Evolutionary conservation across 116 monocot species (phyloP).

Genomic region (Papilionanthe hybrid): DNA sequence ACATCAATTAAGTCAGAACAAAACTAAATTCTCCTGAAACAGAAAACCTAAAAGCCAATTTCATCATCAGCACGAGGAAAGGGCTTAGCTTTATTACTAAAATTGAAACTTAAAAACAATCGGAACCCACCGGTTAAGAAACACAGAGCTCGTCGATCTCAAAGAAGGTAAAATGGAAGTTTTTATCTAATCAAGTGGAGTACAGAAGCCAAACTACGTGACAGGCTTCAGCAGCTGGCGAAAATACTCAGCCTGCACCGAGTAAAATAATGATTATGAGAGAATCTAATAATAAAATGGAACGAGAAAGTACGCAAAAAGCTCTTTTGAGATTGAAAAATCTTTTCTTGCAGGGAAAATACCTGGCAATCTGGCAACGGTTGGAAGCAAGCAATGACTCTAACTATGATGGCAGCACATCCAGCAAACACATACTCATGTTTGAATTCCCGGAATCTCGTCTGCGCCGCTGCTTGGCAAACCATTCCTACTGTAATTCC

Average conservation of each 20-base stretch:
- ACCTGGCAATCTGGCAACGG: slow-evolving; percentile 54
- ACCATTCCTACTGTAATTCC: slow-evolving; percentile 69
- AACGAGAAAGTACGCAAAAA: neutral
- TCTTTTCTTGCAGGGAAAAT: neutral
- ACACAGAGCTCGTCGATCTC: neutral
- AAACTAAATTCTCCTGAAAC: slow-evolving; percentile 2
- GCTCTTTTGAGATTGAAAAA: neutral
- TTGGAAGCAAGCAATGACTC: slow-evolving; percentile 66
- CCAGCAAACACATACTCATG: slow-evolving; percentile 78
- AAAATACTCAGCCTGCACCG: slow-evolving; percentile 68
- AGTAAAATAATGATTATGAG: neutral
- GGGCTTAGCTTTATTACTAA: neutral
- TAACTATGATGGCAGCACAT: slow-evolving; percentile 50
- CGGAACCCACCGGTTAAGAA: slow-evolving; percentile 1
- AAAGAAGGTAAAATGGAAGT: neutral
- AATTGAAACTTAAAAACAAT: neutral
- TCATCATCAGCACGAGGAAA: neutral
- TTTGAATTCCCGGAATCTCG: slow-evolving; percentile 80
- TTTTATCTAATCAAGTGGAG: neutral
- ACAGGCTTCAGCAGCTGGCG: slow-evolving; percentile 74
- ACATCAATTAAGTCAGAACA: neutral
- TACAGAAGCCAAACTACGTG: slow-evolving; percentile 42
- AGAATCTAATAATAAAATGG: neutral
- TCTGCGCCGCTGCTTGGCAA: slow-evolving; percentile 73
- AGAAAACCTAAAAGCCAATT: neutral